phyloP scores from a whole-genome alignment of 352 stramenopile species.

The Phytopythium aichiense region DNA sequence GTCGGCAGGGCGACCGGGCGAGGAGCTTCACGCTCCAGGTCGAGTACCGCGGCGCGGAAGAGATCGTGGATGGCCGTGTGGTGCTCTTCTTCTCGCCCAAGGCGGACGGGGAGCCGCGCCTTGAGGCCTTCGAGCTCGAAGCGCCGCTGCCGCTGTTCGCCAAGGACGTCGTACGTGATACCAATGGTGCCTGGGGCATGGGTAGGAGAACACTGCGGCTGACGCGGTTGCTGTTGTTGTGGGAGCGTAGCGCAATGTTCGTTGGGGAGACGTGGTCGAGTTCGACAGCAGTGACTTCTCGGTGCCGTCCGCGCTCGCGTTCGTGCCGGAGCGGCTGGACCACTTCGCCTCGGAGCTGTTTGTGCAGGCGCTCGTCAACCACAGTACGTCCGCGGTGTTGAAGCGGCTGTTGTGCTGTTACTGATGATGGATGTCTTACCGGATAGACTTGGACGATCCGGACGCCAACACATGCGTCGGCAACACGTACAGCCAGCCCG shows the following conservation, averaged over 20 bases:
- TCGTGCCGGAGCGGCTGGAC: conserved; percentile 51
- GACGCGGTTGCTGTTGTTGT: conserved; percentile 6
- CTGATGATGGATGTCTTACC: neutral
- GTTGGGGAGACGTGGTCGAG: conserved; percentile 48
- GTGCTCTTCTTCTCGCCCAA: conserved; percentile 59
- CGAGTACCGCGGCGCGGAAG: conserved; percentile 29
- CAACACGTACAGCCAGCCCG: conserved; percentile 59
- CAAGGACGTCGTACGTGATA: conserved; percentile 45
- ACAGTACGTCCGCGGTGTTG: conserved; percentile 24
- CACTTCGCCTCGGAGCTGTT: conserved; percentile 39
- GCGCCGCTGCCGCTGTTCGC: conserved; percentile 53
- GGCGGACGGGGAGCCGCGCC: conserved; percentile 37
- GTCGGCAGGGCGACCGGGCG: conserved; percentile 30
- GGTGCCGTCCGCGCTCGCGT: conserved; percentile 48
- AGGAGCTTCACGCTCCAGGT: conserved; percentile 54
- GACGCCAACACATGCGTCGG: conserved; percentile 58
- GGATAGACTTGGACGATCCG: conserved; percentile 54
- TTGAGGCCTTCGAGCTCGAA: conserved; percentile 59
- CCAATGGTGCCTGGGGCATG: neutral
- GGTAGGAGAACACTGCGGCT: neutral
- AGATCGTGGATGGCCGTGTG: conserved; percentile 41
- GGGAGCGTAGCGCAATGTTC: conserved; percentile 31
- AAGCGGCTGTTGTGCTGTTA: neutral
- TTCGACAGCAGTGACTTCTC: conserved; percentile 67
- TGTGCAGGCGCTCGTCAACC: conserved; percentile 64